Base-by-base conservation (phyloP, 306 rosid species). In the Hippophae rhamnoides region DNA sequence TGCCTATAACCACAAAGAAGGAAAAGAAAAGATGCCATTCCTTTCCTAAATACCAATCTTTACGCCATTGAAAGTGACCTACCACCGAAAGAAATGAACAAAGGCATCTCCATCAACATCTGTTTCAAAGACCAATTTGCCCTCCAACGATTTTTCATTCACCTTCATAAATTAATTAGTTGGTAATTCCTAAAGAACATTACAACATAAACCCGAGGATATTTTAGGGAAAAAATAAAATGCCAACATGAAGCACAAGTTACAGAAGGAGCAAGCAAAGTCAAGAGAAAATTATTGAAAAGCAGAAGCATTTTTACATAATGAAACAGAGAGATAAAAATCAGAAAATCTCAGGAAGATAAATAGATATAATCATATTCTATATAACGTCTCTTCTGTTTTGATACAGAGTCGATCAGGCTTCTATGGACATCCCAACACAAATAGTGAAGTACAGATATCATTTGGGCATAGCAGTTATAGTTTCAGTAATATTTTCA, bases 1-100 rank as follows among this genome's bases (percentile, higher is more conserved):
- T 31, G 46, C 47, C 75, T 69, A 73, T 85, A 52, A 76, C 42
- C 69, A 47, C 58, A 53, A 23, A 51, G 82, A 42, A 66, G 76
- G 75, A 82, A 31, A 64, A 70, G 51, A 67, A 60, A 54, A 73
- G 65, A 73, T 73, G 84, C 46, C 58, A 70, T 81, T 62, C 79
- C 72, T 74, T 78, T 74, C 86, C 76, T 59, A 9, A 11, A 51
- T 56, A 47, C 47, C 63, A 68, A 72, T 77, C 75, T 69, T 73
- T 79, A 63, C 60, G 14, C 69, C 43, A 48, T 26, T 54, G 72
- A 81, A 76, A 60, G 70, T 56, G 79, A 70, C 97, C 84, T 74
- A 71, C 83, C 79, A 58, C 53, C 57, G 66, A 58, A 72, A 67
- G 69, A 77, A 72, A 72, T 65, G 78, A 78, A 74, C 82, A 84